Base-by-base conservation (phyloP, 345 rosid species). In the Limnanthes douglasii region DNA sequence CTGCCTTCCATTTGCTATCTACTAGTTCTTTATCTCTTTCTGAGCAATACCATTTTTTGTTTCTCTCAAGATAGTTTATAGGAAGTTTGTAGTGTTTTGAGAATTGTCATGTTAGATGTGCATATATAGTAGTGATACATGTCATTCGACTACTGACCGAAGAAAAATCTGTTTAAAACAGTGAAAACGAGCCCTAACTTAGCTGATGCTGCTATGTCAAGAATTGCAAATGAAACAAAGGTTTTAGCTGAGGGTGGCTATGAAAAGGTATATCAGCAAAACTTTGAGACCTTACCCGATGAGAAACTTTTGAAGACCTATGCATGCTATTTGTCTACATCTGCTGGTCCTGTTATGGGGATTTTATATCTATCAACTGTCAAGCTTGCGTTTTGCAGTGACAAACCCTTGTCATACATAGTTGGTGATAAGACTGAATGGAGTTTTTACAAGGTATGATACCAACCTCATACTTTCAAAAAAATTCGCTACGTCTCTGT, bases 261-360 rank as follows among this genome's bases (percentile, higher is more conserved):
- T 26, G 98, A 84, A 46, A 90, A 84, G 56, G 64, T 80, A 16
- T 90, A 84, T 39, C 70, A 54, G 33, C 75, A 76, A 37, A 75
- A 69, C 2, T 90, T 90, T 50, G 96, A 84, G 22, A 70, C 66
- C 29, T 56, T 49, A 51, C 85, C 86, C 1, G 93, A 78, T 51
- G 98, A 90, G 42, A 58, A 66, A 35, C 92, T 90, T 47, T 65
- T 48, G 48, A 77, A 78, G 68, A 62, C 72, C 31, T 84, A 29
- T 45, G 96, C 98, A 2, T 90, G 96, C 40, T 90, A 84, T 70
- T 60, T 80, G 39, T 90, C 98, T 18, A 90, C 96, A 18, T 90
- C 96, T 27, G 82, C 96, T 31, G 96, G 98, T 68, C 98, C 98
- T 21, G 93, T 90, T 5, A 73, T 77, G 85, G 98, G 98, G 18